A percentile compares a stretch with the other conserved stretches of the same genome.
Evolutionary conservation across 441 rosid genomes (phyloP).

Genomic region (Mallotus repandus): DNA sequence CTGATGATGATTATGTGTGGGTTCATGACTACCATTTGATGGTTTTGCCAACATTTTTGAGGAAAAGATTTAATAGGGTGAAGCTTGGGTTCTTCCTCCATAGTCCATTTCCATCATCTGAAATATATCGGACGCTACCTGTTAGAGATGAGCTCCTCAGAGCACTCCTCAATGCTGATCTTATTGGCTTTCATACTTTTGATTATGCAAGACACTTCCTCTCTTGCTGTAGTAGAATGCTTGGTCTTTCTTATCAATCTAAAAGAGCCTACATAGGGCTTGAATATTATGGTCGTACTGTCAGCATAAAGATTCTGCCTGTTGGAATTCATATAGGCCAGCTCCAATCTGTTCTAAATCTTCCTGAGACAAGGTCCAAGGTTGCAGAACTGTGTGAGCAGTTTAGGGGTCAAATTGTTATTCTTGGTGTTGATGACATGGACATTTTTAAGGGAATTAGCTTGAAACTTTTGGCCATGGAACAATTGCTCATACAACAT

Average conservation of each 20-base stretch:
- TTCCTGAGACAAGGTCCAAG: constrained; percentile 65
- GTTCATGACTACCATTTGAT: constrained; percentile 90
- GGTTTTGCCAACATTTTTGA: constrained; percentile 83
- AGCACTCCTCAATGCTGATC: constrained; percentile 75
- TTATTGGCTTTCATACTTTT: constrained; percentile 86
- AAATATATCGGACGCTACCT: constrained; percentile 85
- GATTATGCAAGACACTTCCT: constrained; percentile 91
- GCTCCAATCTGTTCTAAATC: constrained; percentile 67
- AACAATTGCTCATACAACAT: constrained; percentile 74
- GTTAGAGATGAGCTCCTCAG: constrained; percentile 76
- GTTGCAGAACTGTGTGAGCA: constrained; percentile 58
- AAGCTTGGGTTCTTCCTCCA: constrained; percentile 91
- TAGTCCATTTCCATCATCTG: constrained; percentile 87
- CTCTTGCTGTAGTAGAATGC: constrained; percentile 90
- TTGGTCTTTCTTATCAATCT: constrained; percentile 81
- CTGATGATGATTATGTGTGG: constrained; percentile 89
- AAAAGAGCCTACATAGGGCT: constrained; percentile 79
- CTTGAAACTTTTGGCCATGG: constrained; percentile 86
- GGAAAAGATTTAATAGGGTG: constrained; percentile 80
- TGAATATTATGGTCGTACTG: constrained; percentile 80
- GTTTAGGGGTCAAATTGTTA: constrained; percentile 57
- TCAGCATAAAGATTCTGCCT: constrained; percentile 81
- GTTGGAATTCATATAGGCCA: constrained; percentile 84
- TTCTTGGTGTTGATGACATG: constrained; percentile 93
- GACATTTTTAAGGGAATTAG: constrained; percentile 90